Evolutionary conservation across 257 asterid species (phyloP).

Genomic region (Ehretia macrophylla): DNA sequence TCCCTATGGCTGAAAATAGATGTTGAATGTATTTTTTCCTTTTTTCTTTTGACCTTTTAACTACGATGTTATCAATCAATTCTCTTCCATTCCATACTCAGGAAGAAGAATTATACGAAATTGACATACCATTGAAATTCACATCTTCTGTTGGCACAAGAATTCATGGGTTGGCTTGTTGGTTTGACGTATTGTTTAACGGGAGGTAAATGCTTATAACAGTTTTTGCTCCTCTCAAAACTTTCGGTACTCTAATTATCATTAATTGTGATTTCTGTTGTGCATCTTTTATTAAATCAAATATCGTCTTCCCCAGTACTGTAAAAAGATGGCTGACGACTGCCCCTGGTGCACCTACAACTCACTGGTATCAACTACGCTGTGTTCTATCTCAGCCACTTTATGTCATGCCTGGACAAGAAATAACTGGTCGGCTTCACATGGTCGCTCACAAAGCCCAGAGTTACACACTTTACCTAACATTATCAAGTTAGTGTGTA

Average conservation of each 20-base stretch:
- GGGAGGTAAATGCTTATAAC: slow-evolving; percentile 61
- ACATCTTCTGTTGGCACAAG: slow-evolving; percentile 76
- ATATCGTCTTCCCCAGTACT: slow-evolving; percentile 38
- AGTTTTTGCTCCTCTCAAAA: background rate
- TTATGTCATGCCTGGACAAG: slow-evolving; percentile 98
- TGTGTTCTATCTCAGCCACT: slow-evolving; percentile 92
- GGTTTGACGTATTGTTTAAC: slow-evolving; percentile 93
- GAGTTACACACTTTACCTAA: slow-evolving; percentile 81
- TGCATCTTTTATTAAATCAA: background rate
- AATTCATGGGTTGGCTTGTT: slow-evolving; percentile 95
- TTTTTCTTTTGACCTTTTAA: too few relatives aligned
- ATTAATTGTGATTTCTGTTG: background rate
- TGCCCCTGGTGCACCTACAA: slow-evolving; percentile 96
- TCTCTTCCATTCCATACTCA: slow-evolving; percentile 23
- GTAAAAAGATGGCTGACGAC: slow-evolving; percentile 96
- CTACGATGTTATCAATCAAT: background rate
- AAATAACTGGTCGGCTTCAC: slow-evolving; percentile 79
- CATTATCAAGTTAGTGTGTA: slow-evolving; percentile 62
- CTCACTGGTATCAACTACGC: slow-evolving; percentile 99
- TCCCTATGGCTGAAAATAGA: too few relatives aligned
- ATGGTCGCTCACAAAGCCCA: slow-evolving; percentile 96
- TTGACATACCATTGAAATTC: slow-evolving; percentile 78
- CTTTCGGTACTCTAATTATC: background rate
- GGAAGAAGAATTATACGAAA: slow-evolving; percentile 95
- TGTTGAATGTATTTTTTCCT: too few relatives aligned